Evolutionary conservation across 2,329 filamentous ascomycete species (phyloP).

Genomic region (Ceratocystis albifundus): DNA sequence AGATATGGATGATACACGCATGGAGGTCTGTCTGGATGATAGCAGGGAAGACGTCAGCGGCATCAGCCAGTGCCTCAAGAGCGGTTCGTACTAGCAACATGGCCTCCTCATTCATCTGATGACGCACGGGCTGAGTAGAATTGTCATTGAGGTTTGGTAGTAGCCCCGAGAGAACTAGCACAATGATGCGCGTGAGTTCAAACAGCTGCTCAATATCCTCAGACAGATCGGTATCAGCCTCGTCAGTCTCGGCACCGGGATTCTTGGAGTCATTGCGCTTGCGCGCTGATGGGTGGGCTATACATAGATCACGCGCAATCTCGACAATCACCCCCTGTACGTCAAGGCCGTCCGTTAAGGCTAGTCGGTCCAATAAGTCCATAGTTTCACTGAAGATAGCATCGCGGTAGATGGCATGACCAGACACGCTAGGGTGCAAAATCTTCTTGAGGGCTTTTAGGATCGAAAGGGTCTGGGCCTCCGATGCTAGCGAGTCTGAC

Average conservation of each 20-base stretch:
- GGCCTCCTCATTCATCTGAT: conserved; percentile 78
- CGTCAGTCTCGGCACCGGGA: conserved; percentile 31
- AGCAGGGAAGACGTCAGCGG: conserved; percentile 86
- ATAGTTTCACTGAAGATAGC: conserved; percentile 95
- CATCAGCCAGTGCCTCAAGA: conserved; percentile 81
- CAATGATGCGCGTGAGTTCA: conserved; percentile 90
- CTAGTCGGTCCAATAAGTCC: conserved; percentile 84
- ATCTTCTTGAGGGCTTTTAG: conserved; percentile 90
- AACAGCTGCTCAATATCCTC: conserved; percentile 98
- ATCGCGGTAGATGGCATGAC: conserved; percentile 91
- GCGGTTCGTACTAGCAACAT: conserved; percentile 67
- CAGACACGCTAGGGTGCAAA: conserved; percentile 81
- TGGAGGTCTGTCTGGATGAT: conserved; percentile 96
- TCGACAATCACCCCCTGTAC: conserved; percentile 90
- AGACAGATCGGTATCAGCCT: conserved; percentile 62
- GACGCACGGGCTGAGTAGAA: conserved; percentile 46
- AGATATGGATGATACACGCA: conserved; percentile 93
- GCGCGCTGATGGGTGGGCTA: conserved; percentile 81
- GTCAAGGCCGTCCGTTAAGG: conserved; percentile 77
- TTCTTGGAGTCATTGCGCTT: conserved; percentile 27
- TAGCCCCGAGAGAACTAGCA: conserved; percentile 77
- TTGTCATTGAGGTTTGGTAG: conserved; percentile 70
- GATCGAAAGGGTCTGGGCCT: conserved; percentile 76
- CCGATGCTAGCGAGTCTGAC: conserved; percentile 51
- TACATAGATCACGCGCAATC: conserved; percentile 78